Evolutionary conservation across 1,284 basidiomycete species (phyloP).

Genomic region (Takashimella tepidaria): DNA sequence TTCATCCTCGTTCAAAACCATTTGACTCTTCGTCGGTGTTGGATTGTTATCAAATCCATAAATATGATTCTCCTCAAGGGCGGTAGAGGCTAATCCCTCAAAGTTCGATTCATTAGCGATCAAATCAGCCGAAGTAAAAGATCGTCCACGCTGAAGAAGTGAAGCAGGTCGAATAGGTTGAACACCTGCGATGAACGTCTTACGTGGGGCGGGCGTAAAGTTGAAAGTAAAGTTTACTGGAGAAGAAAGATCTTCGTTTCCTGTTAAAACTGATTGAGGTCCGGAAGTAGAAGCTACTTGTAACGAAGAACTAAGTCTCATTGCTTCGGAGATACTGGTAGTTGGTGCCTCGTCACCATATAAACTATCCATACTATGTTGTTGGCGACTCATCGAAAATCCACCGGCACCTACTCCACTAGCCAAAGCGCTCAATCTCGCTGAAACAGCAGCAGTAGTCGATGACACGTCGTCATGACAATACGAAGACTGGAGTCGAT

Average conservation of each 20-base stretch:
- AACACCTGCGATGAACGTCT: constrained; percentile 9
- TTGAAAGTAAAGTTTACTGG: constrained; percentile 28
- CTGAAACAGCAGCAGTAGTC: neutral
- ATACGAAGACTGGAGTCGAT: neutral
- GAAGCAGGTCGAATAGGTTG: constrained; percentile 23
- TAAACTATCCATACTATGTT: constrained; percentile 33
- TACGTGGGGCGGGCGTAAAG: constrained; percentile 13
- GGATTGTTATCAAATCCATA: neutral
- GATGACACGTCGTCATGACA: neutral
- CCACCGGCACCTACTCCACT: constrained; percentile 22
- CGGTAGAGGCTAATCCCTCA: neutral
- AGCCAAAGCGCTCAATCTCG: constrained; percentile 8
- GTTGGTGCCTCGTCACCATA: constrained; percentile 21
- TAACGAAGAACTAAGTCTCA: constrained; percentile 13
- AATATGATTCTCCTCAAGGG: neutral
- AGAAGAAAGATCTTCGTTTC: neutral
- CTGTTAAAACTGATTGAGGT: neutral
- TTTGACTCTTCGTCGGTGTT: neutral
- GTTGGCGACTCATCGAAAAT: constrained; percentile 22
- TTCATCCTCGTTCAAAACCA: neutral
- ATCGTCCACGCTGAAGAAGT: constrained; percentile 36
- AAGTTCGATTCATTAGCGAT: too few species aligned
- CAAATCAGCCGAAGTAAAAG: constrained; percentile 36
- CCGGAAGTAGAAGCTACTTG: neutral
- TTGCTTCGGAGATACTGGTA: constrained; percentile 20